Evolutionary conservation across 495 filamentous ascomycete genomes (phyloP), one percentile per base, ranked within the genome.

Genomic region (Lasiosphaeria ovina): DNA sequence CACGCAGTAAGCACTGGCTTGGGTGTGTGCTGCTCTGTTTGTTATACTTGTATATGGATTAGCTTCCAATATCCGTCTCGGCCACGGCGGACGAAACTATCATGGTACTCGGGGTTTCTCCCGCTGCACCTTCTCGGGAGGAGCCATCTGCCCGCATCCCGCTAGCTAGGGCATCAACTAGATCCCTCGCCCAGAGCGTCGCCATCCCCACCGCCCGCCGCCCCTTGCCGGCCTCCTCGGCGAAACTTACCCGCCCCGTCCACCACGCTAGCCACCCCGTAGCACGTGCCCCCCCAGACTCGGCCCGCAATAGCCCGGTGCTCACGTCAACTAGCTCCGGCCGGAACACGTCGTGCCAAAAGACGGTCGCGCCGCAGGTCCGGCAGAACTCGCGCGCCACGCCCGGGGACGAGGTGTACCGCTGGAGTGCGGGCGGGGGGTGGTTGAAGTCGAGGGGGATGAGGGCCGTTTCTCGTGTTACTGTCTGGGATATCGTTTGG

Each of bases 261-360:
- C 75, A 79, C 86, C 87, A 92, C 14, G 83, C 76, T 50, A 91
- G 55, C 81, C 82, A 87, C 3, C 72, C 61, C 69, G 86, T 81
- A 8, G 82, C 85, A 51, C 82, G 75, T 1, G 83, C 79, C 3
- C 84, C 84, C 50, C 77, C 74, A 3, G 54, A 52, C 24, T 24
- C 24, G 0, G 80, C 79, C 44, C 78, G 76, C 14, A 90, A 64
- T 57, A 90, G 62, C 7, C 87, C 87, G 11, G 83, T 77, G 59
- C 85, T 88, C 8, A 88, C 84, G 69, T 89, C 87, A 35, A 90
- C 75, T n/a, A 89, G 54, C 1, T 77, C 74, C 1, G 83, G 81
- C 38, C 86, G 78, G 62, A 71, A 70, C 33, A 77, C 72, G 45
- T 80, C 79, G 67, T 85, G 82, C 83, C 84, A 91, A 69, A 89